phyloP scores from a whole-genome alignment of 2,329 filamentous ascomycete species.

The Penicillium glabrum region DNA sequence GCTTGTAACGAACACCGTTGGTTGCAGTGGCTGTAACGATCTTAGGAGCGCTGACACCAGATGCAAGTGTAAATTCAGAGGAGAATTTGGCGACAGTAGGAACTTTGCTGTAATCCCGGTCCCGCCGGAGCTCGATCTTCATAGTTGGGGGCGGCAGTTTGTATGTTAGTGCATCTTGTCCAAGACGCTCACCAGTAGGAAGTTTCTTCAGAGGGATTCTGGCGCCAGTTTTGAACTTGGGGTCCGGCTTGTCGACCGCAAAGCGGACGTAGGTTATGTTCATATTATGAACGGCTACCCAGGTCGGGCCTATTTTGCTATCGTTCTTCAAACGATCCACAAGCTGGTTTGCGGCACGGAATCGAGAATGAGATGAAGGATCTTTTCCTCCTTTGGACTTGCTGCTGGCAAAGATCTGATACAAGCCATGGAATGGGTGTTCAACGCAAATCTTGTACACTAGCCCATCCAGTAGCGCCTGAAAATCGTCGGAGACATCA shows the following conservation, averaged over 20 bases:
- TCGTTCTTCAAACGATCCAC: conserved; percentile 60
- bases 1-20: conserved; percentile 78
- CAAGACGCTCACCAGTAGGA: conserved; percentile 61
- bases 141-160: conserved; percentile 86
- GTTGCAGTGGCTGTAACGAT: conserved; percentile 79
- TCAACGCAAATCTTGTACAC: conserved; percentile 84
- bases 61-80: conserved; percentile 77
- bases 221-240: conserved; percentile 66
- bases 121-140: conserved; percentile 71
- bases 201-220: conserved; percentile 66
- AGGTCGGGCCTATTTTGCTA: conserved; percentile 56
- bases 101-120: conserved; percentile 73
- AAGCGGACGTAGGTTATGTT: conserved; percentile 63
- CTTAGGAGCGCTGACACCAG: conserved; percentile 89
- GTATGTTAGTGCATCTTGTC: conserved; percentile 62
- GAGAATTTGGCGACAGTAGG: conserved; percentile 74
- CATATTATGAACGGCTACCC: conserved; percentile 71
- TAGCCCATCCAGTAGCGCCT: conserved; percentile 69
- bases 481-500: conserved; percentile 68
- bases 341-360: conserved; percentile 69
- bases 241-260: conserved; percentile 50
- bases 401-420: conserved; percentile 86
- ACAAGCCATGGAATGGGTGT: conserved; percentile 96
- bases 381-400: conserved; percentile 69
- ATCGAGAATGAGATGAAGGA: conserved; percentile 70